Evolutionary conservation across 2,329 filamentous ascomycete genomes (phyloP), one percentile per base, ranked within the genome.

Genomic region (Nemania sp.): DNA sequence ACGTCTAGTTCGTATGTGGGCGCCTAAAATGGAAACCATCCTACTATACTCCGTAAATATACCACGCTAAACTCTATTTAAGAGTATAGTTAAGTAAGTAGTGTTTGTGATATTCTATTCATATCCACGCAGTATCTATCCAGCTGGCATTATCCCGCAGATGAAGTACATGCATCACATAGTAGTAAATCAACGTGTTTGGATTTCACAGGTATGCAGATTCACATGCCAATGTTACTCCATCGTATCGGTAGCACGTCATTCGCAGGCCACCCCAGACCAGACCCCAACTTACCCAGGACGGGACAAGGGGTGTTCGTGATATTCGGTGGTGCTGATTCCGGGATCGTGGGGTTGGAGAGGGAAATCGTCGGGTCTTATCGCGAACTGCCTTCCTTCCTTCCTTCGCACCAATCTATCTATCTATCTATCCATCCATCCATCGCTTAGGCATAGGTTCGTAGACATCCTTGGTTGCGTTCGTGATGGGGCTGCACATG

Each of bases 181-280:
- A n/a, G n/a, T 47, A 24, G 10, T 8, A 4, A 26, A 51, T 26
- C 22, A 15, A 27, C 10, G 11, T 13, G 8, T 20, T 15, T 11
- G 32, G 41, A 8, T 27, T 26, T 3, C 13, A 27, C 7, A n/a
- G 20, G 5, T 20, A 22, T 18, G 22, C 35, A 6, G 24, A 27
- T 57, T 57, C 54, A 57, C 54, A 57, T 57, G 54, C 26, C 22
- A 57, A 41, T 43, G 35, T 5, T 55, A 41, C 41, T 8, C 53
- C 20, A 20, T 20, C 32, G 22, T 38, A 38, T 38, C 53, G 20
- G 32, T 11, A 22, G 27, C 35, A 45, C 13, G 20, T 45, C 54
- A 57, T 57, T 41, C 15, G 53, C 29, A 26, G n/a, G 41, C 5
- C 32, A 55, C 18, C 32, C 20, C 41, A n/a, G n/a, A n/a, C n/a